Percentiles rank a stretch among this genome's conserved stretches.
Evolutionary conservation across 1,284 basidiomycete genomes (phyloP).

Genomic region (Cutaneotrichosporon sp.): DNA sequence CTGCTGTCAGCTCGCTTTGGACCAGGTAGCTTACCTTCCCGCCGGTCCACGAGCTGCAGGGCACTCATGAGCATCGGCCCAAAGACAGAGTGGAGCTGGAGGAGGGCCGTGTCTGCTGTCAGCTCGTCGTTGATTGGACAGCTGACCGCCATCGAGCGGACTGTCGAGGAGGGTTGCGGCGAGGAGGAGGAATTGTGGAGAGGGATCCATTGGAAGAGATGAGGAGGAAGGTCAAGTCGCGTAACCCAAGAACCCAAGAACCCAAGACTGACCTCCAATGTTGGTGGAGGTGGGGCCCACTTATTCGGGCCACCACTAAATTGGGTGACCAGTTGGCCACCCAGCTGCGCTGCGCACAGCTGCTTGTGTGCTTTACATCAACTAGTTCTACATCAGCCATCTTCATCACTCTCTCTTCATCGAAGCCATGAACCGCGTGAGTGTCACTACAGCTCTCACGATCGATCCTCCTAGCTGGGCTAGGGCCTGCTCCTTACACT

Average conservation of each 20-base stretch:
- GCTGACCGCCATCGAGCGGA: constrained; percentile 11
- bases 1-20: constrained; percentile 27
- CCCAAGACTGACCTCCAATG: not conserved
- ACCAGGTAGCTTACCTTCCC: constrained; percentile 43
- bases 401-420: not conserved
- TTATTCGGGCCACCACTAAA: constrained; percentile 6
- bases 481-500: too few relatives aligned
- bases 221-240: constrained; percentile 2
- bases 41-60: constrained; percentile 44
- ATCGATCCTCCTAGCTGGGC: too few relatives aligned
- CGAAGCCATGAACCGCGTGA: constrained; percentile 42
- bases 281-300: not conserved
- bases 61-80: constrained; percentile 46
- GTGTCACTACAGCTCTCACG: constrained; percentile 1
- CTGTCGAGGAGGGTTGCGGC: constrained; percentile 32
- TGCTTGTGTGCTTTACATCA: too few relatives aligned
- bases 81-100: constrained; percentile 44
- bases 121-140: not conserved
- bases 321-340: constrained; percentile 7
- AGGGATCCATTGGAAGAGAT: not conserved
- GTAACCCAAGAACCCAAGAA: not conserved
- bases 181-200: constrained; percentile 31
- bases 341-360: not conserved
- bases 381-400: too few relatives aligned
- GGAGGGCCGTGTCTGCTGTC: constrained; percentile 31